Evolutionary conservation across 495 filamentous ascomycete genomes (phyloP), one percentile per base, ranked within the genome.

Genomic region (Umbilicaria muhlenbergii): DNA sequence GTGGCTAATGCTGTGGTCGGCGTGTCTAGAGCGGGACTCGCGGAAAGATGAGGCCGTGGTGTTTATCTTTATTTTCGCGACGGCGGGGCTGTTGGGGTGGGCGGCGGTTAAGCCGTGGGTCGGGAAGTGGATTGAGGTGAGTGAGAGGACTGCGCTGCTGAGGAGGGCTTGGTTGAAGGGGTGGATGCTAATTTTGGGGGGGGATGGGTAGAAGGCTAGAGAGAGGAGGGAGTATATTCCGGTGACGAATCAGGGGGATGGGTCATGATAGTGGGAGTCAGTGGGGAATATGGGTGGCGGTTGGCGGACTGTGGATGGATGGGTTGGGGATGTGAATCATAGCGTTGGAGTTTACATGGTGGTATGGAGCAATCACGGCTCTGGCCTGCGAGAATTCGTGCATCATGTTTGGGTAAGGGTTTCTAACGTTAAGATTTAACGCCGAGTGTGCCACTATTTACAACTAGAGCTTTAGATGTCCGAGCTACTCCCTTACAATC

Each of bases 31-130:
- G 60, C 71, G 89, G 47, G 89, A 96, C 58, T 88, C 82, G 24
- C 66, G 72, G 44, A 94, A 94, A 62, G 89, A 94, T 53, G 72
- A 86, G 60, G 72, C 87, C 31, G 87, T 98, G 19, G 88, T 98
- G 0, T 83, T 88, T 57, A 80, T 87, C 5, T 98, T 98, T 57
- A 86, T 98, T 18, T 62, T 87, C 44, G 80, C 83, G 32, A 95
- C 88, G 5, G 69, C 76, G n/a, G 83, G 83, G 3, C 56, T 98
- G 49, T 64, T 96, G 43, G 70, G 67, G 28, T 95, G 84, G 77
- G 89, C 91, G 1, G 74, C 73, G 13, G 59, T 82, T 14, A 78
- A 77, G 59, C 68, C 75, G 32, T 81, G 79, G 65, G 68, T 79
- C 24, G 62, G 70, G 45, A 67, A 68, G 51, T 78, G 69, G 63